phyloP scores from a whole-genome alignment of 2,329 filamentous ascomycete genomes.

The Acephala macrosclerotiorum region DNA sequence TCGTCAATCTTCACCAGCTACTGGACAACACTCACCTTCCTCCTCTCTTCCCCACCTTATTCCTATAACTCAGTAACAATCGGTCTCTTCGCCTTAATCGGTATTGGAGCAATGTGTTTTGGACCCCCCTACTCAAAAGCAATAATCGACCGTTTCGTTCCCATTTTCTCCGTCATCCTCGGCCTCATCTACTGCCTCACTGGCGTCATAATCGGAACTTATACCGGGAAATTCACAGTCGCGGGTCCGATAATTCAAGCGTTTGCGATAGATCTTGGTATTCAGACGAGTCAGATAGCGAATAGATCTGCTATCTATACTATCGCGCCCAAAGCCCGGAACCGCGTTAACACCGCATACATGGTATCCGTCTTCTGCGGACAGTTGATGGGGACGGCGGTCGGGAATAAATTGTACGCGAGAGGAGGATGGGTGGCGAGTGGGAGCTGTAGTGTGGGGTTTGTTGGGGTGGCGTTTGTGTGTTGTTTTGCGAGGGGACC shows the following conservation, averaged over 20 bases:
- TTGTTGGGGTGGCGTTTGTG: conserved; percentile 55
- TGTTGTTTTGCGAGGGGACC: conserved; percentile 59
- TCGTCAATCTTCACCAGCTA: conserved; percentile 69
- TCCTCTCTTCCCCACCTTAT: conserved; percentile 75
- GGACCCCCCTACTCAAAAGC: conserved; percentile 74
- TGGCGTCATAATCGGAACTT: conserved; percentile 73
- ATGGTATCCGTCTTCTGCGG: conserved; percentile 81
- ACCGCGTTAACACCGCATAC: conserved; percentile 82
- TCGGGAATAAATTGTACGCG: conserved; percentile 63
- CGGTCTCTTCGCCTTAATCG: conserved; percentile 81
- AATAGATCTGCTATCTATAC: conserved; percentile 75
- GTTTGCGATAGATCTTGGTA: conserved; percentile 72
- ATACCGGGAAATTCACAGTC: conserved; percentile 69
- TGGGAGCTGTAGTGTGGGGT: conserved; percentile 63
- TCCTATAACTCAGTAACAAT: conserved; percentile 72
- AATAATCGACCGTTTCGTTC: conserved; percentile 74
- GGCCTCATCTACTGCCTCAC: conserved; percentile 65
- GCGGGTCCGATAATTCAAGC: conserved; percentile 78
- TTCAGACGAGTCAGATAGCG: conserved; percentile 77
- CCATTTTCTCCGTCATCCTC: conserved; percentile 71
- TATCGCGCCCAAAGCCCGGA: conserved; percentile 74
- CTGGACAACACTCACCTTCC: conserved; percentile 82
- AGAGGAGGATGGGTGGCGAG: conserved; percentile 62
- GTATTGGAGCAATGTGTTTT: conserved; percentile 71
- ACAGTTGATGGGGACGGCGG: conserved; percentile 74